A percentile compares a stretch with the other conserved stretches of the same genome.
Conservation (phyloP, 208 protist genomes). For the Leishmania arabica region DNA sequence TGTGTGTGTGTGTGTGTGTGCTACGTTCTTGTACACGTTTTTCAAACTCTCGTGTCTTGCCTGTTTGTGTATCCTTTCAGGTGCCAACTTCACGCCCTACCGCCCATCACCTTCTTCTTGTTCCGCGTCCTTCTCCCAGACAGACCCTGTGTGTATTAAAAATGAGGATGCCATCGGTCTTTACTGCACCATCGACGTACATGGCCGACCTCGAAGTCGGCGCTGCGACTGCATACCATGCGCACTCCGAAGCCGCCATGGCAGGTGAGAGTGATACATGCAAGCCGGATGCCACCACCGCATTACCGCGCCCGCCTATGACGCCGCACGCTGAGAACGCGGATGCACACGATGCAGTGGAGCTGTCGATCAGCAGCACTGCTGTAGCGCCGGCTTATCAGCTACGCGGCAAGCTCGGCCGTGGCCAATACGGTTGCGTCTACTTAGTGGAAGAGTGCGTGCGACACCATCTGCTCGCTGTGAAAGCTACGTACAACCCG, state of each 20-base stretch:
- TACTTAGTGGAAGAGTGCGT: conserved; percentile 28
- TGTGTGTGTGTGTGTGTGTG: not conserved
- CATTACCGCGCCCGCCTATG: not conserved
- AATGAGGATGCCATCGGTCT: not conserved
- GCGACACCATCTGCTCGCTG: conserved; percentile 25
- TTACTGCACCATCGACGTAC: conserved; percentile 7
- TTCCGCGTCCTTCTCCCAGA: not conserved
- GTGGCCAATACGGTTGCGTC: conserved; percentile 30
- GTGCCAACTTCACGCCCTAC: not conserved
- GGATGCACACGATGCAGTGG: conserved; percentile 5
- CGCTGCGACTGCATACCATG: not conserved
- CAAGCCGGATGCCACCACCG: not conserved
- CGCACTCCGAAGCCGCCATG: not conserved
- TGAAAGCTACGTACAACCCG: conserved; percentile 32
- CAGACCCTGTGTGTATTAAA: not conserved
- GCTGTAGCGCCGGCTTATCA: conserved; percentile 17
- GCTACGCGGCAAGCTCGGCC: conserved; percentile 27
- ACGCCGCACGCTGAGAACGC: not conserved
- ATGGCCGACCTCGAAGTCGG: conserved; percentile 5
- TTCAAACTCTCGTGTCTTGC: no score
- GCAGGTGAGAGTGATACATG: not conserved
- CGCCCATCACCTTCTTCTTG: not conserved
- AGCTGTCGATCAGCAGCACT: conserved; percentile 17
- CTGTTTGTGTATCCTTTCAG: no score
- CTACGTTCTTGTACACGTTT: not conserved